Base-by-base conservation (phyloP, 768 basidiomycete species). In the Amanita polypyramis region DNA sequence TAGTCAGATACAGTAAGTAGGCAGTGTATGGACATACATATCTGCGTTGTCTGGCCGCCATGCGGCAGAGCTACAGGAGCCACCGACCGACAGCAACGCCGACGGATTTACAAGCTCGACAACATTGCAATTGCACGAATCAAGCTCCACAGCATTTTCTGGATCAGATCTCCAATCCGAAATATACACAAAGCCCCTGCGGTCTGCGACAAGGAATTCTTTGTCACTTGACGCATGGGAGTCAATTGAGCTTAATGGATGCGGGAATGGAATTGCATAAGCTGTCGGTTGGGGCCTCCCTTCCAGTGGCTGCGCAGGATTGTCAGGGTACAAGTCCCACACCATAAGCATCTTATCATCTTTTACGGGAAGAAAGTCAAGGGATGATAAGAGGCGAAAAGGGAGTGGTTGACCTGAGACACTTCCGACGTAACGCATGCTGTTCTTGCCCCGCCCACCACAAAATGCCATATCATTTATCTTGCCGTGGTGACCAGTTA, bases 331-430 rank as follows among this genome's bases (percentile, higher is more conserved):
- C n/a, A 91, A 72, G 62, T 90, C 86, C 88, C 88, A 90, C 5
- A 90, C 78, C 78, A 88, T 83, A 33, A 88, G 73, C 75, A 84
- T 82, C 59, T 79, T 85, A 65, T 90, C 88, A 55, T 88, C 86
- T 86, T 52, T 46, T 19, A 5, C 43, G 11, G 33, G 36, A 25
- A 49, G 48, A 27, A 52, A 49, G 45, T 49, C 15, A 47, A 23
- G 15, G 51, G 29, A 40, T 9, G 20, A 32, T 7, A 25, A 32
- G 53, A 48, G 20, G 44, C 30, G 21, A 20, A 51, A 10, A 19
- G 23, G 39, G 20, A 46, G 25, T 35, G 11, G 17, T 44, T 50
- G 65, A 80, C 87, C 86, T 48, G 87, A 86, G 23, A 87, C 83
- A 8, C 86, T 85, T 6, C 85, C 88, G 51, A 91, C 75, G 62